Evolutionary conservation across 441 rosid genomes (phyloP).

Genomic region (Jatropha multifida): DNA sequence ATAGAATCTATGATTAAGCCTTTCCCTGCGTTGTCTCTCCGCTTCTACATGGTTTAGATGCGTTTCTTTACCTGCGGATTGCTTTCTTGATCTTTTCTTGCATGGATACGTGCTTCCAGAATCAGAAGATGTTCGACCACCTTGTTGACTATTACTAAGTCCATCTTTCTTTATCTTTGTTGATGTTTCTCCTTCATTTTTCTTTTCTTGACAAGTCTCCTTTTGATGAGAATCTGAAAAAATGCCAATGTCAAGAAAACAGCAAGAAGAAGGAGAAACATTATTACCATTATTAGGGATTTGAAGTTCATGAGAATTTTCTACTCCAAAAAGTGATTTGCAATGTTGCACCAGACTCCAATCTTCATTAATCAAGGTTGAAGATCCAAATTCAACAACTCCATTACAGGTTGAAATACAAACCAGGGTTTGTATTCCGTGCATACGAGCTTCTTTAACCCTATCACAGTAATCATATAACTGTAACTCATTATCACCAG

Average conservation of each 20-base stretch:
- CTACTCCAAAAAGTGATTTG: constrained; percentile 34
- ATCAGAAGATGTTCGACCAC: constrained; percentile 30
- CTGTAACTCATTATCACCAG: constrained; percentile 33
- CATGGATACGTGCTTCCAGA: constrained; percentile 20
- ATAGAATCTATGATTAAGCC: constrained; percentile 46
- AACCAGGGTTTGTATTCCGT: constrained; percentile 44
- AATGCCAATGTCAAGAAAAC: constrained; percentile 22
- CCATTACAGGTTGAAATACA: constrained; percentile 44
- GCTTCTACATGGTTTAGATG: constrained; percentile 43
- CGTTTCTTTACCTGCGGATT: constrained; percentile 8
- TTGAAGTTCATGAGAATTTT: constrained; percentile 1
- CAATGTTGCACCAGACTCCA: constrained; percentile 35
- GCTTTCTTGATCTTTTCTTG: constrained; percentile 31
- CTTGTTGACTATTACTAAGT: background rate
- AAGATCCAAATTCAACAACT: constrained; percentile 54
- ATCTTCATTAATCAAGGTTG: constrained; percentile 34
- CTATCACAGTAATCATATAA: constrained; percentile 35
- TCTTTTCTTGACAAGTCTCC: constrained; percentile 3
- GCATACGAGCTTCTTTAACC: constrained; percentile 44
- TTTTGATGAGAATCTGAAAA: constrained; percentile 15
- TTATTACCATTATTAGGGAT: background rate
- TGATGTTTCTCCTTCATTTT: background rate
- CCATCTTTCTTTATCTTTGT: constrained; percentile 10
- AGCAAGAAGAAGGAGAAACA: background rate
- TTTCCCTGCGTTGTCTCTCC: constrained; percentile 51